These are phyloP conservation scores for Microbotryomycetes sp. DNA, from an alignment of 1,284 basidiomycete genomes.

Conservation along the genomic window DNA sequence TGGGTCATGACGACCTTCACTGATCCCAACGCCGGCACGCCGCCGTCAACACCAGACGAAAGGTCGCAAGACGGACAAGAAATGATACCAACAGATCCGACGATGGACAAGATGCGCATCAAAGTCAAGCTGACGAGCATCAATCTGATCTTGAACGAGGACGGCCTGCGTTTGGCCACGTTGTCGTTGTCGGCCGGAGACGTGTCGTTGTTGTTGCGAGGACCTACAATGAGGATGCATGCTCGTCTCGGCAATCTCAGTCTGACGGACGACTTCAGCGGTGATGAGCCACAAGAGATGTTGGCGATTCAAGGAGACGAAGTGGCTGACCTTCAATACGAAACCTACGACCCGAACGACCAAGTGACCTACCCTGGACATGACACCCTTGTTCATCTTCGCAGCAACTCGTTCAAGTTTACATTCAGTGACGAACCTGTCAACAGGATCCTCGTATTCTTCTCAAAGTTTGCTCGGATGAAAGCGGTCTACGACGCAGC, in stretches of 20 bases:
- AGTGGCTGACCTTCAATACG: slow-evolving; percentile 90
- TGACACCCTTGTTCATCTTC: slow-evolving; percentile 77
- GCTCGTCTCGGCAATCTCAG: slow-evolving; percentile 81
- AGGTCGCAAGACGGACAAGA: neutral
- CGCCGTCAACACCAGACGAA: neutral
- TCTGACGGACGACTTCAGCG: slow-evolving; percentile 64
- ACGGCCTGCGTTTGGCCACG: slow-evolving; percentile 66
- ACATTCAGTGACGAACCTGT: slow-evolving; percentile 84
- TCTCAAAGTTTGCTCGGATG: slow-evolving; percentile 79
- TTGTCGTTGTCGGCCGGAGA: slow-evolving; percentile 87
- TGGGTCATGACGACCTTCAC: slow-evolving; percentile 98
- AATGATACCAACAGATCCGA: neutral
- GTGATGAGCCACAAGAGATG: slow-evolving; percentile 62
- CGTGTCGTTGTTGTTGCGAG: slow-evolving; percentile 69
- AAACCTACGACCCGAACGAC: slow-evolving; percentile 71
- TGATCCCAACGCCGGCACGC: slow-evolving; percentile 41
- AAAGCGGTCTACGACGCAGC: slow-evolving; percentile 96
- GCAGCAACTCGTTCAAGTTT: slow-evolving; percentile 85
- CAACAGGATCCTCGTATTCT: slow-evolving; percentile 75
- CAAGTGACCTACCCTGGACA: slow-evolving; percentile 65
- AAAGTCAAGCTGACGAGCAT: slow-evolving; percentile 81
- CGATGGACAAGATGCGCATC: slow-evolving; percentile 66
- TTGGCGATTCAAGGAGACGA: slow-evolving; percentile 93
- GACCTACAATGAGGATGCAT: slow-evolving; percentile 69
- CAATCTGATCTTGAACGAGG: slow-evolving; percentile 77